Evolutionary conservation across 2,329 filamentous ascomycete species (phyloP), one percentile per base, ranked within the genome.

Genomic region (Tolypocladium ovalisporum): DNA sequence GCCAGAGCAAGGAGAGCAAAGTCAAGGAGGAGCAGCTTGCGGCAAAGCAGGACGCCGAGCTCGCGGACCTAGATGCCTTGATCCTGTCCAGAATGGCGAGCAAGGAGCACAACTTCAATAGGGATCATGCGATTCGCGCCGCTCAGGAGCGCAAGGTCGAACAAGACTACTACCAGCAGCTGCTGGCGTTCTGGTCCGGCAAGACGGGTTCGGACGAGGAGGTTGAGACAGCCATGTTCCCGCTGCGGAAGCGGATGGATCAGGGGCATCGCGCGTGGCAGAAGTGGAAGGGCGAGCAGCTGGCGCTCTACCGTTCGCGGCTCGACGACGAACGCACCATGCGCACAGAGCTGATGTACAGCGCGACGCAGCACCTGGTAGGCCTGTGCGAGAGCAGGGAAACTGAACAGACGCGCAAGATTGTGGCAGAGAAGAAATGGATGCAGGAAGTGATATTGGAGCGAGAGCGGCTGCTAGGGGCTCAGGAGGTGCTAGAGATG

Each of bases 351-450:
- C 61, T 76, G 57, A 73, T 75, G 68, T 71, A 75, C 32, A 73
- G 72, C 37, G 67, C 68, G 55, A 71, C 67, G 55, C 61, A 63
- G 35, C 65, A 71, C 22, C 59, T 73, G 29, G 60, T 63, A 19
- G 69, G 65, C n/a, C 56, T 62, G 24, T 64, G 56, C 37, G 67
- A 66, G 1, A 66, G 68, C 22, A 67, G 66, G 51, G 66, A 68
- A 53, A 63, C 61, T 19, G 72, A 71, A 19, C 64, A 73, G 29
- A 59, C 60, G 42, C 68, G 62, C 54, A 70, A 68, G 35, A 71
- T 71, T 53, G 62, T 61, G 8, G 77, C 76, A 0, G 79, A 83
- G 69, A 66, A 70, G 57, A 70, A 67, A 57, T 84, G 81, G 80
- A 65, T 76, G 29, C 67, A 69, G 39, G 70, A 73, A 47, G 74